These are phyloP conservation scores for Deakozyma indianensis DNA, from an alignment of 805 yeast genomes.

Conservation along the genomic window DNA sequence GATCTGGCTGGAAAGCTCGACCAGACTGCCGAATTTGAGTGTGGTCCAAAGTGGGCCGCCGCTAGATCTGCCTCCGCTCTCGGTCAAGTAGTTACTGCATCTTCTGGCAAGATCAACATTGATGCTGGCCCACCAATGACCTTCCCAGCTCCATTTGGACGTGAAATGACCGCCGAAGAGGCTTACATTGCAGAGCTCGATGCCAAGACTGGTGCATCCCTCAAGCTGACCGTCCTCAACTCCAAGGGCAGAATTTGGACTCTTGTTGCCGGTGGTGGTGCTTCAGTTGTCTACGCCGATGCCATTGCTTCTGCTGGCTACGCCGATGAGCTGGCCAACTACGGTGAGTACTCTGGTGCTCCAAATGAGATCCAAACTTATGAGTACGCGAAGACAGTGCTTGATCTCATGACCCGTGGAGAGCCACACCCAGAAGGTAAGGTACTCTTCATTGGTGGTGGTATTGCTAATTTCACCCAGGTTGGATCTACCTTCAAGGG, in stretches of 20 bases:
- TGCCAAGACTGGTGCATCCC: constrained; percentile 34
- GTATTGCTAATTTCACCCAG: constrained; percentile 34
- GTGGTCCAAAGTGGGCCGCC: constrained; percentile 35
- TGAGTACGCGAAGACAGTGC: constrained; percentile 33
- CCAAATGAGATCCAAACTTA: constrained; percentile 33
- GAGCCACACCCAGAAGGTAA: constrained; percentile 26
- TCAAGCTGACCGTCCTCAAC: constrained; percentile 29
- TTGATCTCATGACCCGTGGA: constrained; percentile 31
- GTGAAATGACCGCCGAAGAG: constrained; percentile 30
- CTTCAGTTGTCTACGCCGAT: constrained; percentile 33
- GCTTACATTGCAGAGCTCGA: constrained; percentile 34
- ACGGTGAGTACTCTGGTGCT: constrained; percentile 35
- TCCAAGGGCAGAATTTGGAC: constrained; percentile 32
- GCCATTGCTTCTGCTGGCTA: constrained; percentile 33
- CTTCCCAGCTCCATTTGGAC: constrained; percentile 35
- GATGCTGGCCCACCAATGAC: constrained; percentile 35
- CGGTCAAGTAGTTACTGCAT: constrained; percentile 17
- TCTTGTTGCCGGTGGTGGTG: constrained; percentile 35
- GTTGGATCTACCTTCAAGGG: constrained; percentile 35
- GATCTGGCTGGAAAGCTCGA: constrained; percentile 34
- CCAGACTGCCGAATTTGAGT: constrained; percentile 34
- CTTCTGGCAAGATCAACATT: constrained; percentile 16
- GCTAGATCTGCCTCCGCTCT: constrained; percentile 29
- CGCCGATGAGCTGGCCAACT: constrained; percentile 31
- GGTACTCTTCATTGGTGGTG: constrained; percentile 32